Conservation (phyloP, 768 basidiomycete species). For the Mycena capillaripes region DNA sequence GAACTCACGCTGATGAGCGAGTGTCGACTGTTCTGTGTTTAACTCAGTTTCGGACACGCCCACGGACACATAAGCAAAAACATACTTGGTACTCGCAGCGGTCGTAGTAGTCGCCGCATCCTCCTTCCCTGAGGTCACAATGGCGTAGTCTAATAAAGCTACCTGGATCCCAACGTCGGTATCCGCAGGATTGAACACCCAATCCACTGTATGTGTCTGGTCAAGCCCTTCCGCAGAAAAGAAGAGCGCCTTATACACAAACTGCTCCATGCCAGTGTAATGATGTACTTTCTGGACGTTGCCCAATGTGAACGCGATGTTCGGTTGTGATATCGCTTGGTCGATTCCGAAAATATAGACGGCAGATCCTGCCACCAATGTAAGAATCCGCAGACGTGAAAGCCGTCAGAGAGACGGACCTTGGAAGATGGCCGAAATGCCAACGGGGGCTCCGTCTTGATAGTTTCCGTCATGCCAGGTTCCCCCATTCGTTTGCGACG, state of each 20-base stretch:
- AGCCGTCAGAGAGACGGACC: slow-evolving; percentile 7
- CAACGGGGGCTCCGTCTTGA: not conserved
- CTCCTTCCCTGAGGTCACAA: slow-evolving; percentile 21
- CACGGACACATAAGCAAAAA: not conserved
- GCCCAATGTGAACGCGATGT: slow-evolving; percentile 25
- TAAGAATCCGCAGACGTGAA: not conserved
- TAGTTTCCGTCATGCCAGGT: slow-evolving; percentile 34
- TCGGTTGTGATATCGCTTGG: slow-evolving; percentile 2
- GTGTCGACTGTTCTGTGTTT: not conserved
- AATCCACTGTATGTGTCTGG: slow-evolving; percentile 21
- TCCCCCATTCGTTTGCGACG: not conserved
- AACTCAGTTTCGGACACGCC: not conserved
- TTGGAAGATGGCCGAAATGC: slow-evolving; percentile 23
- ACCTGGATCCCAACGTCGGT: slow-evolving; percentile 15
- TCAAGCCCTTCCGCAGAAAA: slow-evolving; percentile 26
- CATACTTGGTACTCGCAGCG: not conserved
- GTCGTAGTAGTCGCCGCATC: not conserved
- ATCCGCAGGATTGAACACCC: slow-evolving; percentile 9
- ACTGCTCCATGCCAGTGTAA: slow-evolving; percentile 25
- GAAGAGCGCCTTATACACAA: slow-evolving; percentile 16
- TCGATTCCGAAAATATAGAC: slow-evolving; percentile 34
- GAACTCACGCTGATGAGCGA: not conserved
- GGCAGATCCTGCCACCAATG: slow-evolving; percentile 19
- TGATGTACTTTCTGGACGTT: slow-evolving; percentile 19
- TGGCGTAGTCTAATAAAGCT: slow-evolving; percentile 31